These are phyloP conservation scores for Talaromyces verruculosus DNA, from an alignment of 2,329 filamentous ascomycete species.

Conservation along the genomic window DNA sequence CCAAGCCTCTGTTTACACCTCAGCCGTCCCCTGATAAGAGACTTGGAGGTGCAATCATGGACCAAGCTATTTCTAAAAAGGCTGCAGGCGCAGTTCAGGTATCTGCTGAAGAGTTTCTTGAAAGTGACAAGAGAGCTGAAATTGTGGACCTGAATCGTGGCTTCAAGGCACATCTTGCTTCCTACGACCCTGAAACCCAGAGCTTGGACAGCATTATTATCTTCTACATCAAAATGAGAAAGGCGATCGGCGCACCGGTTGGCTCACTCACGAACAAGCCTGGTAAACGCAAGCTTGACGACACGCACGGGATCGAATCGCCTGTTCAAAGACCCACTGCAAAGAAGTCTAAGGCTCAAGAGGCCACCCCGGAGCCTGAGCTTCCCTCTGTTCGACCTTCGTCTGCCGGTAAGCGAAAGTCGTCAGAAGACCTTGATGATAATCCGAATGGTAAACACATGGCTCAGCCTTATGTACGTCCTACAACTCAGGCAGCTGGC, in stretches of 20 bases:
- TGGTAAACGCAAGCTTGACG: conserved; percentile 26
- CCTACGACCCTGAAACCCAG: conserved; percentile 33
- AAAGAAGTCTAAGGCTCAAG: conserved; percentile 26
- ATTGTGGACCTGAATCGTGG: conserved; percentile 34
- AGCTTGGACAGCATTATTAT: conserved; percentile 39
- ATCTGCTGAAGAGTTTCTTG: not conserved
- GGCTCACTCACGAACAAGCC: conserved; percentile 22
- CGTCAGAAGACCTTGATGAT: conserved; percentile 24
- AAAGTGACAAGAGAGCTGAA: conserved; percentile 11
- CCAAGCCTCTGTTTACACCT: not conserved
- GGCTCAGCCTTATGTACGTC: conserved; percentile 2
- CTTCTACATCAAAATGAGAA: conserved; percentile 41
- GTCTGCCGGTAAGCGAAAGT: conserved; percentile 25
- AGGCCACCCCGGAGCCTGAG: conserved; percentile 6
- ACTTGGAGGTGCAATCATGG: conserved; percentile 11
- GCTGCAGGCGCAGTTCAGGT: not conserved
- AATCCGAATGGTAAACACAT: conserved; percentile 26
- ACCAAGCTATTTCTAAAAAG: not conserved
- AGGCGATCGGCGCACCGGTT: conserved; percentile 38
- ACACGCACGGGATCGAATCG: conserved; percentile 12
- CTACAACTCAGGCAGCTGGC: conserved; percentile 1
- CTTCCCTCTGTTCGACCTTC: conserved; percentile 18
- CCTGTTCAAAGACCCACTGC: conserved; percentile 13
- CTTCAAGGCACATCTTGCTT: conserved; percentile 36
- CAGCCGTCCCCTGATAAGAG: not conserved